A percentile compares a stretch with the other conserved stretches of the same genome.
phyloP scores from a whole-genome alignment of 2,329 filamentous ascomycete genomes.

The Mycogone perniciosa region DNA sequence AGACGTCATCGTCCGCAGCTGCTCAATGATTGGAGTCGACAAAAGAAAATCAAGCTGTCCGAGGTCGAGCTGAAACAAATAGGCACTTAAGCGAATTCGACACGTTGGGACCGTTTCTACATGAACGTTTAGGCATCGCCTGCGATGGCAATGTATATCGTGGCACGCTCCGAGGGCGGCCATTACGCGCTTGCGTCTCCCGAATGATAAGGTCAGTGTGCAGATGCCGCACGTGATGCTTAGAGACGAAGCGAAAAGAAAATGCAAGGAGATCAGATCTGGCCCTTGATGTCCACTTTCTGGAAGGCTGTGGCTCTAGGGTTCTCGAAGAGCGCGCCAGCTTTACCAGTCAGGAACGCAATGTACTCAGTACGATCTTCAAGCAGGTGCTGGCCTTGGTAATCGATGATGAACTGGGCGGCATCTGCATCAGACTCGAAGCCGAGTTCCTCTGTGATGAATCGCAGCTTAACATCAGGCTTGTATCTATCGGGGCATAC shows the following conservation, averaged over 20 bases:
- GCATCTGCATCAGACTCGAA: constrained; percentile 92
- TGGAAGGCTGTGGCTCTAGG: constrained; percentile 70
- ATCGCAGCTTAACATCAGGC: constrained; percentile 79
- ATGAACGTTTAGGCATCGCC: neutral
- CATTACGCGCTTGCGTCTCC: neutral
- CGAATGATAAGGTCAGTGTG: neutral
- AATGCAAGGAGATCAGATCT: constrained; percentile 57
- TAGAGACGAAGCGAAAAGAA: constrained; percentile 5
- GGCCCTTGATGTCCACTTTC: constrained; percentile 93
- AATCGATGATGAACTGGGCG: constrained; percentile 80
- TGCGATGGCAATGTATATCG: neutral
- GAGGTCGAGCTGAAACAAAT: neutral
- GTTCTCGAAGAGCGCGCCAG: constrained; percentile 64
- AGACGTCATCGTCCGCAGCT: neutral
- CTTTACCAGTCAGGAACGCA: constrained; percentile 68
- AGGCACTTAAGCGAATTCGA: neutral
- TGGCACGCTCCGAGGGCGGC: constrained; percentile 1
- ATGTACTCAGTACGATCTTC: constrained; percentile 71
- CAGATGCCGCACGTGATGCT: neutral
- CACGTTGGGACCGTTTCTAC: neutral
- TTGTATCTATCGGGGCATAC: constrained; percentile 63
- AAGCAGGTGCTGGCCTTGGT: constrained; percentile 68
- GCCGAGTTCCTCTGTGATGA: constrained; percentile 90
- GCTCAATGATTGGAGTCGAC: neutral
- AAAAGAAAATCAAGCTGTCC: neutral